Conservation (phyloP, 495 filamentous ascomycete genomes). For the Hypoxylon lenormandii region DNA sequence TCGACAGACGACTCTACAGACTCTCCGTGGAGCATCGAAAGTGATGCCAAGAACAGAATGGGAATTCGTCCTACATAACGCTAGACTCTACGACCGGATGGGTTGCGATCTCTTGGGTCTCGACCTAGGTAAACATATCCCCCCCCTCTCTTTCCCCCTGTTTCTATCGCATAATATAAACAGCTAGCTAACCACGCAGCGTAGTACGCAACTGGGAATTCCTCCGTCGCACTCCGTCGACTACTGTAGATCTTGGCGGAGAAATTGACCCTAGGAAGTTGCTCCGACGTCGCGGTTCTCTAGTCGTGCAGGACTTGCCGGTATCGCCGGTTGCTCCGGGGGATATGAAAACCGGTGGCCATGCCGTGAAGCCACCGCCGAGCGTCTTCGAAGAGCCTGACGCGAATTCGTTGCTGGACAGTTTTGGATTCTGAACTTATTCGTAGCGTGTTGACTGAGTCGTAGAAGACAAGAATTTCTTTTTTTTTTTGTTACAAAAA, state of each 20-base stretch:
- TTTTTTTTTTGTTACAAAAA: too few relatives aligned
- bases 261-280: constrained; percentile 73
- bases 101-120: constrained; percentile 93
- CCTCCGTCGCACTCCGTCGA: constrained; percentile 63
- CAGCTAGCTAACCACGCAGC: neutral
- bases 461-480: too few relatives aligned
- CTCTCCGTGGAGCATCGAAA: constrained; percentile 83
- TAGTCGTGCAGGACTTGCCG: constrained; percentile 85
- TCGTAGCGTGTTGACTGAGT: neutral
- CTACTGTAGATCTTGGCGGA: constrained; percentile 51
- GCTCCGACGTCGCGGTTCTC: constrained; percentile 75
- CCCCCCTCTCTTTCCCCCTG: neutral
- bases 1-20: constrained; percentile 85
- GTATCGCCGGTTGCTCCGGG: constrained; percentile 52
- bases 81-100: constrained; percentile 91
- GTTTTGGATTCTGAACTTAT: constrained; percentile 73
- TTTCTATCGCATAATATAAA: constrained; percentile 1
- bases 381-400: constrained; percentile 91
- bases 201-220: constrained; percentile 88
- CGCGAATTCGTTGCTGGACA: constrained; percentile 81
- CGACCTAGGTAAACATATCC: constrained; percentile 71
- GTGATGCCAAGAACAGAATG: constrained; percentile 84
- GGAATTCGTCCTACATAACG: constrained; percentile 89
- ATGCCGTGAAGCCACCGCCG: constrained; percentile 68
- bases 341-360: constrained; percentile 61